Conservation (phyloP, 106 monocot genomes). For the Triglochin maritima region DNA sequence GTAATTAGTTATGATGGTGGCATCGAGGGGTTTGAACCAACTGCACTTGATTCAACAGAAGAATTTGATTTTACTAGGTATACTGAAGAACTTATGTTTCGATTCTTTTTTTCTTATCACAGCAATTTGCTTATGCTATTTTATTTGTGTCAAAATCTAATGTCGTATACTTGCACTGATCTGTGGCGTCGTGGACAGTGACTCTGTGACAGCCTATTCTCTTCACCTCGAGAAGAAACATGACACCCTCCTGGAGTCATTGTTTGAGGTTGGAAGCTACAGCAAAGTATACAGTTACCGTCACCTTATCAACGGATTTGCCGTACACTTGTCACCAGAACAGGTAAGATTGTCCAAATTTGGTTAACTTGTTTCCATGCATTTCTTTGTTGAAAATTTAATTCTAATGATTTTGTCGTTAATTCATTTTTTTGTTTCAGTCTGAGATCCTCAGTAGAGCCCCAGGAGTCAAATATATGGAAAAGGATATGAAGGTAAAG, state of each 20-base stretch:
- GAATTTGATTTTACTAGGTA: conserved; percentile 84
- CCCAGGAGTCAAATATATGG: conserved; percentile 70
- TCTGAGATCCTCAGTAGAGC: conserved; percentile 52
- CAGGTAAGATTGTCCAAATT: conserved; percentile 31
- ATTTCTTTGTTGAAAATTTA: neutral
- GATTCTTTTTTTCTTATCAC: too few relatives aligned
- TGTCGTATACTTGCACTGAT: too few relatives aligned
- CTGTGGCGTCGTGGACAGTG: conserved; percentile 25
- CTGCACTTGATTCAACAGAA: conserved; percentile 46
- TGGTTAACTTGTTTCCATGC: too few relatives aligned
- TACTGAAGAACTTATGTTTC: neutral
- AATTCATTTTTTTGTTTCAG: conserved; percentile 18
- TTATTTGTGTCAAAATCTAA: too few relatives aligned
- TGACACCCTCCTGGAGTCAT: conserved; percentile 71
- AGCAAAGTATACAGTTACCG: conserved; percentile 81
- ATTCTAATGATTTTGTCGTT: neutral
- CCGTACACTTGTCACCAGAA: conserved; percentile 63
- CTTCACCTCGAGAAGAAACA: conserved; percentile 79
- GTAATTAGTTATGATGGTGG: conserved; percentile 76
- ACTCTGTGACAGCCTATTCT: conserved; percentile 68
- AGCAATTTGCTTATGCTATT: too few relatives aligned
- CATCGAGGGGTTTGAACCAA: conserved; percentile 75
- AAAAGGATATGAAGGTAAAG: conserved; percentile 78
- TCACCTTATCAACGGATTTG: conserved; percentile 93
- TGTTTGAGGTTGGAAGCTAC: conserved; percentile 75